Evolutionary conservation across 768 basidiomycete genomes (phyloP).

Genomic region (Leccinum barrowsii): DNA sequence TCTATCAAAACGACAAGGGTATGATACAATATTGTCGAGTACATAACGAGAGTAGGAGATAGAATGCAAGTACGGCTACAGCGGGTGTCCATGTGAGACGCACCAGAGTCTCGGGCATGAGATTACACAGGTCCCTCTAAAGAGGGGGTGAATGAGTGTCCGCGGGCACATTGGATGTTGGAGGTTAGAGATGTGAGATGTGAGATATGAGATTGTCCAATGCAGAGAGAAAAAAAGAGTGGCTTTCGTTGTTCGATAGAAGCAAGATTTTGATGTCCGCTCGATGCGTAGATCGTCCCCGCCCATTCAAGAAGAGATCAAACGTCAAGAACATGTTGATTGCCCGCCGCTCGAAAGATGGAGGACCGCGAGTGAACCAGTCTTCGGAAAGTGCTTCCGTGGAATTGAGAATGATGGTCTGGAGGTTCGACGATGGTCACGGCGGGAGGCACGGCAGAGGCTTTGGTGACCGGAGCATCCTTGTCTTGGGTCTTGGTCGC

Average conservation of each 20-base stretch:
- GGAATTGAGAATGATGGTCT: slow-evolving; percentile 23
- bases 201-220: slow-evolving; percentile 22
- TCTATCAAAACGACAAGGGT: slow-evolving; percentile 25
- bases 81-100: slow-evolving; percentile 23
- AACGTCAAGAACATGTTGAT: slow-evolving; percentile 27
- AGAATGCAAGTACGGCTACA: slow-evolving; percentile 26
- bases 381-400: slow-evolving; percentile 37
- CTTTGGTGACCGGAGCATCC: slow-evolving; percentile 14
- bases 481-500: slow-evolving; percentile 43
- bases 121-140: slow-evolving; percentile 2
- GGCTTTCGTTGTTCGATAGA: slow-evolving; percentile 19
- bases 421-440: slow-evolving; percentile 27
- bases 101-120: slow-evolving; percentile 11
- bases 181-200: slow-evolving; percentile 23
- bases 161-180: slow-evolving; percentile 16
- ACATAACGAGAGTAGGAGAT: slow-evolving; percentile 33
- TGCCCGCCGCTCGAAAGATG: slow-evolving; percentile 35
- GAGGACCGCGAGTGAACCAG: slow-evolving; percentile 45
- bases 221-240: slow-evolving; percentile 11
- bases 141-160: slow-evolving; percentile 16
- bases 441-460: slow-evolving; percentile 9
- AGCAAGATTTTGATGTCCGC: slow-evolving; percentile 20
- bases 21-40: slow-evolving; percentile 24
- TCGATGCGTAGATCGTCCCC: slow-evolving; percentile 9
- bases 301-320: slow-evolving; percentile 11